These are phyloP conservation scores for Nepenthes gracilis DNA, from an alignment of 148 eudicot genomes.

Conservation along the genomic window DNA sequence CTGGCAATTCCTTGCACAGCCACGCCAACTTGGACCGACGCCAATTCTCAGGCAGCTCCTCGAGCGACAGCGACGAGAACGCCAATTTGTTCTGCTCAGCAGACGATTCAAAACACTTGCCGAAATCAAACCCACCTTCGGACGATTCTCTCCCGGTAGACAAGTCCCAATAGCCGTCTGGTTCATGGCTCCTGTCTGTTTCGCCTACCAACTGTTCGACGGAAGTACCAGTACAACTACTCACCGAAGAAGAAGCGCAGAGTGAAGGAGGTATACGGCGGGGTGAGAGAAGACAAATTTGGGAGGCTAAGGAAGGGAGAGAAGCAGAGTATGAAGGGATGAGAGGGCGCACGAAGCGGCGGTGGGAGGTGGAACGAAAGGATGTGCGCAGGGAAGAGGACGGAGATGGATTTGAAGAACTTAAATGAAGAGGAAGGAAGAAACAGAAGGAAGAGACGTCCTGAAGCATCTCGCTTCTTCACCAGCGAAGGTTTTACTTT, in stretches of 20 bases:
- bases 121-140: slow-evolving; percentile 18
- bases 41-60: slow-evolving; percentile 90
- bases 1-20: slow-evolving; percentile 86
- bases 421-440: no score
- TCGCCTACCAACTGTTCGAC: slow-evolving; percentile 29
- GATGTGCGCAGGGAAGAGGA: no score
- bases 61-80: slow-evolving; percentile 29
- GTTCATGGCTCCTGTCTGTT: neutral
- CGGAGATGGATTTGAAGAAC: no score
- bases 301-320: neutral
- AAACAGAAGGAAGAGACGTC: no score
- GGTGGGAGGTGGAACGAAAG: neutral
- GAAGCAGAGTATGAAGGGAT: slow-evolving; percentile 8
- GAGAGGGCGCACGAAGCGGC: neutral
- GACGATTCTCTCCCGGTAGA: neutral
- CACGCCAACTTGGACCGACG: slow-evolving; percentile 77
- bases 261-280: neutral
- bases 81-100: slow-evolving; percentile 21
- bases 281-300: neutral
- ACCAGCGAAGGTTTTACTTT: no score
- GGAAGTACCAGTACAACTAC: slow-evolving; percentile 11
- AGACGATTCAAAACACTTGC: neutral
- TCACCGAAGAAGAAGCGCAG: neutral
- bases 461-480: no score
- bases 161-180: slow-evolving; percentile 5